Conservation (phyloP, 257 asterid genomes). For the Jasminum sambac region DNA sequence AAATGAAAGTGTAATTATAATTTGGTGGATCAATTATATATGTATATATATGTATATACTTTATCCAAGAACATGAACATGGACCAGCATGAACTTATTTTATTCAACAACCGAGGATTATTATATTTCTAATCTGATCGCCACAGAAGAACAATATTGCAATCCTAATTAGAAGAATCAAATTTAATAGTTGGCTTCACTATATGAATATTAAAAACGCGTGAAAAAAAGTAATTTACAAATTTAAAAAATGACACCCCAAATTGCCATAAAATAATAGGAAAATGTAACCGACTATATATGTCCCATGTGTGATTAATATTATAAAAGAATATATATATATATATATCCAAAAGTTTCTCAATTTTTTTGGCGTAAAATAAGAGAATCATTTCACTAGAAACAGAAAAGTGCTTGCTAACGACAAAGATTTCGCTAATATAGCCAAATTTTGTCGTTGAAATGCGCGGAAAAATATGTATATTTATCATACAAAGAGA, state of each 20-base stretch:
- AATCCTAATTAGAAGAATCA: constrained; percentile 36
- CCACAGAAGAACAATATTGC: constrained; percentile 36
- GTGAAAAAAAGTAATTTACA: background rate
- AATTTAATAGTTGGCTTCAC: constrained; percentile 30
- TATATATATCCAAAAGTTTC: background rate
- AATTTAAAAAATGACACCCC: background rate
- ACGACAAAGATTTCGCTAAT: background rate
- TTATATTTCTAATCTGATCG: constrained; percentile 18
- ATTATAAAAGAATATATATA: constrained; percentile 2
- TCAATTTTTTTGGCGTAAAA: background rate
- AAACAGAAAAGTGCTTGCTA: background rate
- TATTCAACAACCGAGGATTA: constrained; percentile 23
- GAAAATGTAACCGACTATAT: constrained; percentile 18
- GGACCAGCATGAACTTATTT: constrained; percentile 23
- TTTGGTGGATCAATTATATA: constrained; percentile 9
- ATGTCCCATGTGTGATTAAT: background rate
- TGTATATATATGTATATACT: too few species aligned
- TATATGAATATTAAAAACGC: background rate
- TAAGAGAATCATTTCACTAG: background rate
- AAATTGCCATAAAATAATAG: constrained; percentile 25
- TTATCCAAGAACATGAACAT: constrained; percentile 26
- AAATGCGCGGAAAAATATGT: too few species aligned
- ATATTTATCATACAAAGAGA: background rate
- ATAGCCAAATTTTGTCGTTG: background rate
- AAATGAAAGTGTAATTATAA: constrained; percentile 27